Evolutionary conservation across 495 filamentous ascomycete genomes (phyloP), one percentile per base, ranked within the genome.

Genomic region (Aspergillus egyptiacus): DNA sequence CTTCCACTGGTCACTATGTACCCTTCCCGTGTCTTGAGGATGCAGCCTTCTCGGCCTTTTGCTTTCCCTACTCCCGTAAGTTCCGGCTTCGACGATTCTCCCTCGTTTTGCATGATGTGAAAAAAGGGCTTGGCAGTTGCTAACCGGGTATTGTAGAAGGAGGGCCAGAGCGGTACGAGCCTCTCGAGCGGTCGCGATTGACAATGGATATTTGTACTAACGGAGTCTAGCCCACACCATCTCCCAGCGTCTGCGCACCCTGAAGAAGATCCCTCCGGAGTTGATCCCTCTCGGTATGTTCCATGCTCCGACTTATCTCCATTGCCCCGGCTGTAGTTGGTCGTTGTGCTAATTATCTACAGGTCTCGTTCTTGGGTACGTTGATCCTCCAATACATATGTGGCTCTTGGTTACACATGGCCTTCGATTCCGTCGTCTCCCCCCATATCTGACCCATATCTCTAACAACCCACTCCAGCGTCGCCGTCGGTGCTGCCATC

Each of bases 221-320:
- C 61, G 44, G 46, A 22, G 54, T 54, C 43, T 59, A 98, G 93
- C 88, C 64, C 93, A 97, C 75, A 97, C 93, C 50, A 84, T 99
- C 72, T 96, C 93, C 37, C 93, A 99, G 75, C 86, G 94, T 58
- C 76, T 99, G 52, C 84, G 93, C 59, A 79, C 76, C 54, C 71
- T 96, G 51, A 89, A 86, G 80, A 81, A 80, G 74, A 82, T 95
- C 63, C 93, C 93, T 51, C 82, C 91, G 40, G 93, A 99, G 77
- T 78, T 99, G 81, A 81, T 91, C 61, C 93, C 93, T 58, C 81
- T 99, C 56, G 89, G 91, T 95, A 84, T 67, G 82, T 75, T 48
- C n/a, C n/a, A n/a, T n/a, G 15, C 38, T 32, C 14, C 20, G n/a
- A 40, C 19, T 34, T 17, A 34, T 17, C 11, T 39, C 32, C 43